phyloP scores from a whole-genome alignment of 805 yeast species.

The Cyberlindnera suaveolens region DNA sequence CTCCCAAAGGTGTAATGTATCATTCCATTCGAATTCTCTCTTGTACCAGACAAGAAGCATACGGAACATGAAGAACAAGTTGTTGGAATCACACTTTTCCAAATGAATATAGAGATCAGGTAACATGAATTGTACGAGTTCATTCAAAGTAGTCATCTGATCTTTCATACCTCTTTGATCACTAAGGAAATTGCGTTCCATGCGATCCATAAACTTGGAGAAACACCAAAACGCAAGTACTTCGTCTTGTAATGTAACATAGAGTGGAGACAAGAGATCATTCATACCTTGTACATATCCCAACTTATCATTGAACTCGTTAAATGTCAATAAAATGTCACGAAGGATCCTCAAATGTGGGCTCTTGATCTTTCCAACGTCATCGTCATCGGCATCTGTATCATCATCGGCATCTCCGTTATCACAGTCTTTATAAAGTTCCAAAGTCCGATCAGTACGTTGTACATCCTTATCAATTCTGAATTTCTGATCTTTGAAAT shows the following conservation, averaged over 20 bases:
- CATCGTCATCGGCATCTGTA: conserved; percentile 27
- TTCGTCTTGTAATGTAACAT: conserved; percentile 62
- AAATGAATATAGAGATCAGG: conserved; percentile 81
- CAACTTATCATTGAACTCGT: conserved; percentile 72
- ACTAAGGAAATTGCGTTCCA: conserved; percentile 90
- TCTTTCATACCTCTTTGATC: conserved; percentile 91
- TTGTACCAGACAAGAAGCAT: conserved; percentile 95
- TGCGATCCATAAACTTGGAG: conserved; percentile 79
- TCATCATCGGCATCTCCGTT: conserved; percentile 27
- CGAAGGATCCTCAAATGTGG: conserved; percentile 67
- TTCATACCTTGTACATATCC: conserved; percentile 99
- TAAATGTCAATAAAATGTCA: conserved; percentile 79
- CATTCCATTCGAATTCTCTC: conserved; percentile 78
- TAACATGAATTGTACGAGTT: conserved; percentile 82
- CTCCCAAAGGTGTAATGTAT: conserved; percentile 84
- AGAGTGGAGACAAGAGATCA: conserved; percentile 83
- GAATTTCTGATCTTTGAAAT: conserved; percentile 84
- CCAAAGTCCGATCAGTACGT: conserved; percentile 79
- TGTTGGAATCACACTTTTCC: conserved; percentile 81
- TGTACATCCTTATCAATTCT: conserved; percentile 92
- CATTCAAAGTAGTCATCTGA: conserved; percentile 80
- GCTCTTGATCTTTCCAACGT: conserved; percentile 61
- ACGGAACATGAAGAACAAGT: conserved; percentile 88
- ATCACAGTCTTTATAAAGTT: conserved; percentile 44
- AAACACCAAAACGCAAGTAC: conserved; percentile 85